Evolutionary conservation across 2,329 filamentous ascomycete species (phyloP), one percentile per base, ranked within the genome.

Genomic region (Xylariales sp.): DNA sequence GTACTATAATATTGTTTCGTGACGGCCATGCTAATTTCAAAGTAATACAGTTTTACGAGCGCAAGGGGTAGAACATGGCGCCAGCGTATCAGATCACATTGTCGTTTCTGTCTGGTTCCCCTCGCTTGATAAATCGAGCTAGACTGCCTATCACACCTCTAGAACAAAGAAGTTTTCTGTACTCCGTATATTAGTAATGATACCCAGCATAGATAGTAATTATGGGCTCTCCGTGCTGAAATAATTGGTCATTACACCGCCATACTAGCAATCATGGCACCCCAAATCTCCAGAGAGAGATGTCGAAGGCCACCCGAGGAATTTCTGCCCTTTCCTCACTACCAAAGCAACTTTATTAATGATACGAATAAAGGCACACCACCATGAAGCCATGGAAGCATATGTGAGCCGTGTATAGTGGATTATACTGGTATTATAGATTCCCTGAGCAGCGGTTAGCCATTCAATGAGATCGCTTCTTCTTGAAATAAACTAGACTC

Each of bases 351-450:
- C 32, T 75, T 71, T 54, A 67, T 65, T 43, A 54, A 62, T 46
- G 43, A 43, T 12, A 68, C 65, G 41, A 7, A 10, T 23, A 8
- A 62, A 65, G 10, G n/a, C n/a, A 62, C 65, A 10, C 28, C 49
- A 18, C 67, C 69, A 16, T 39, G 62, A 30, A 52, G 36, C 3
- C 63, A 68, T 39, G 73, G 72, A 14, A 70, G 62, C 16, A 64
- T 70, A 46, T 72, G 70, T 48, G 67, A 1, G 61, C 54, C 41
- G 67, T 62, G 1, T 69, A 61, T 6, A 46, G 63, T 9, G 74
- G 70, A 72, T 5, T 73, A 39, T 75, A 70, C 45, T 74, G 72
- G 72, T 71, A 52, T 50, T 65, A 72, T n/a, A 71, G 74, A 45
- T 64, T 71, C 3, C 56, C 52, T 12, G 53, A 60, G 30, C n/a